Evolutionary conservation across 352 stramenopile genomes (phyloP), one percentile per base, ranked within the genome.

Genomic region (Phytopythium montanum): DNA sequence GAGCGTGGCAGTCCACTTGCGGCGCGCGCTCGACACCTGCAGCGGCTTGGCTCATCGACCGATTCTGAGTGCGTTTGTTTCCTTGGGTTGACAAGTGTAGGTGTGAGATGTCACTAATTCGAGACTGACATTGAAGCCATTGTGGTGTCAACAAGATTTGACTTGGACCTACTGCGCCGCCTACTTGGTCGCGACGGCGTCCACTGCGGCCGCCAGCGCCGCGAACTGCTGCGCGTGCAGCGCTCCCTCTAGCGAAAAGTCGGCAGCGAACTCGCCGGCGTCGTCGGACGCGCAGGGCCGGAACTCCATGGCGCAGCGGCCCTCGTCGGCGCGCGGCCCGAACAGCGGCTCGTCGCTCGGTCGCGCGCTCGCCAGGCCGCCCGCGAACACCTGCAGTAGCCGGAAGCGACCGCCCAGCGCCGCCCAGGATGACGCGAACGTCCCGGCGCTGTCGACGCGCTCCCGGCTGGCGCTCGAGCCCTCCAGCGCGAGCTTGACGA

Each of bases 331-430:
- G 19, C 63, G 63, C 5, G 59, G 56, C 3, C 39, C 18, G 3
- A 53, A 23, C 2, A 60, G 23, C 39, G 41, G 54, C 25, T 46
- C 36, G 42, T 51, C 39, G 29, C 45, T 42, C 9, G 64, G 60
- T 34, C 75, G 79, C 3, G 81, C 67, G 31, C 72, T 87, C 25
- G 81, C 81, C 18, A 90, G 70, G 0, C 78, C 78, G 2, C 74
- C 81, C 0, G 76, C 81, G 48, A 90, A 88, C 23, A 64, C 63
- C 61, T 88, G 76, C 13, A 90, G 69, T 31, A 68, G 45, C 23
- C 63, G 66, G 39, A 87, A 90, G 10, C 78, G 74, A 0, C 66
- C 56, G 5, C 66, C 51, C 0, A 69, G 78, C 9, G 58, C 44
- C 8, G 54, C 50, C 81, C 81, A 90, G 7, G 73, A 68, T 23